Evolutionary conservation across 2,329 filamentous ascomycete species (phyloP).

Genomic region (Neonectria magnoliae): DNA sequence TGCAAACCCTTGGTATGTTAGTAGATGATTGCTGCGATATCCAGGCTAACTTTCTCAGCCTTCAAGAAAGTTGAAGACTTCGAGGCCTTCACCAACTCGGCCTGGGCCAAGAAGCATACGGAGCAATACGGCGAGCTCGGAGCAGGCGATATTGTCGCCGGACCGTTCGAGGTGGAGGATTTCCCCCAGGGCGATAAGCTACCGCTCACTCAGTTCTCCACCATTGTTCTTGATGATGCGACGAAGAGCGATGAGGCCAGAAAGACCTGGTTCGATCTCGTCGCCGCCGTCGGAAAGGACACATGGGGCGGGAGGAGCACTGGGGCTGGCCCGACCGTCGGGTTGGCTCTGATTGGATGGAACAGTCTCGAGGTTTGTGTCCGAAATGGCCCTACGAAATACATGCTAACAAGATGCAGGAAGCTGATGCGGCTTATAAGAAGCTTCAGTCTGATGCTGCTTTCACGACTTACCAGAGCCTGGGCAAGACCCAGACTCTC

Average conservation of each 20-base stretch:
- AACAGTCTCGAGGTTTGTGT: conserved; percentile 19
- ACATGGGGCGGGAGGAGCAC: conserved; percentile 17
- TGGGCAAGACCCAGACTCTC: conserved; percentile 15
- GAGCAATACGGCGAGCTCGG: not conserved
- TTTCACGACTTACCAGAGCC: conserved; percentile 9
- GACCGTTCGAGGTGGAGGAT: conserved; percentile 18
- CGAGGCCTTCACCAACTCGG: conserved; percentile 8
- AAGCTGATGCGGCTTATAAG: conserved; percentile 13
- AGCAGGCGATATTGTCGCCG: conserved; percentile 1
- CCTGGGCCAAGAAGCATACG: conserved; percentile 19
- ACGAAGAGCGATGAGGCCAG: not conserved
- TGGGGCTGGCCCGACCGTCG: conserved; percentile 17
- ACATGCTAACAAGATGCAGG: conserved; percentile 6
- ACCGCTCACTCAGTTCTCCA: conserved; percentile 21
- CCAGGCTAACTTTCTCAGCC: conserved; percentile 2
- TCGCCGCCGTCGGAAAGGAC: conserved; percentile 13
- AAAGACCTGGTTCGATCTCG: conserved; percentile 15
- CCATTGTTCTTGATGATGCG: conserved; percentile 6
- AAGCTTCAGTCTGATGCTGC: conserved; percentile 17
- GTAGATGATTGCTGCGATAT: not conserved
- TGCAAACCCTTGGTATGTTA: conserved; percentile 13
- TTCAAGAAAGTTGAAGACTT: conserved; percentile 20
- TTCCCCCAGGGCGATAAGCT: conserved; percentile 6
- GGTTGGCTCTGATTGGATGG: conserved; percentile 21
- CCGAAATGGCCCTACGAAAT: not conserved